These are phyloP conservation scores for Hibiscus mutabilis DNA, from an alignment of 345 rosid species.

Conservation along the genomic window DNA sequence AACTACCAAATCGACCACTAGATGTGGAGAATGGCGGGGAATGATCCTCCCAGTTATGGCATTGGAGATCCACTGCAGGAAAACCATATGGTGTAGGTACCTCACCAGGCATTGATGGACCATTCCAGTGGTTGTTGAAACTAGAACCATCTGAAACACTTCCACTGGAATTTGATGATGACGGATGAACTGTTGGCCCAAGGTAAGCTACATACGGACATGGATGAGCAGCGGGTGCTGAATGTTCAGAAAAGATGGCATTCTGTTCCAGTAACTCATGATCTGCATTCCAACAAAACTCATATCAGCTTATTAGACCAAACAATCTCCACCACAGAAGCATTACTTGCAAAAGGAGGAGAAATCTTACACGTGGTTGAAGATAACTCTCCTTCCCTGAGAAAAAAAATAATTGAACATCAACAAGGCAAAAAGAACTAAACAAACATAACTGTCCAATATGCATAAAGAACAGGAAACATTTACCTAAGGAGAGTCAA, in stretches of 20 bases:
- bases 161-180: conserved; percentile 62
- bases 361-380: conserved; percentile 67
- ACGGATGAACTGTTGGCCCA: conserved; percentile 77
- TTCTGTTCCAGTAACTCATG: conserved; percentile 67
- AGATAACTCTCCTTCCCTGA: conserved; percentile 83
- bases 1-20: conserved; percentile 40
- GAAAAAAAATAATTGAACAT: not conserved
- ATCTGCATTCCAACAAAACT: conserved; percentile 47
- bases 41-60: conserved; percentile 67
- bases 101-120: conserved; percentile 66
- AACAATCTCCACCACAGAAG: not conserved
- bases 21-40: conserved; percentile 60
- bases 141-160: conserved; percentile 65
- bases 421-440: conserved; percentile 13
- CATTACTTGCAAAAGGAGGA: conserved; percentile 14
- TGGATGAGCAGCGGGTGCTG: conserved; percentile 66
- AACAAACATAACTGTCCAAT: not conserved
- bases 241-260: conserved; percentile 62
- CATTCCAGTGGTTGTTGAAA: conserved; percentile 65
- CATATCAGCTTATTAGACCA: conserved; percentile 16
- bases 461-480: not conserved
- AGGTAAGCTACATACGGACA: conserved; percentile 90
- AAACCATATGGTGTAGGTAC: conserved; percentile 64
- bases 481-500: no score
- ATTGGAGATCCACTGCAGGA: conserved; percentile 70